Percentiles rank a stretch among this genome's conserved stretches.
Evolutionary conservation across 306 rosid genomes (phyloP).

Genomic region (Boehmeria nivea): DNA sequence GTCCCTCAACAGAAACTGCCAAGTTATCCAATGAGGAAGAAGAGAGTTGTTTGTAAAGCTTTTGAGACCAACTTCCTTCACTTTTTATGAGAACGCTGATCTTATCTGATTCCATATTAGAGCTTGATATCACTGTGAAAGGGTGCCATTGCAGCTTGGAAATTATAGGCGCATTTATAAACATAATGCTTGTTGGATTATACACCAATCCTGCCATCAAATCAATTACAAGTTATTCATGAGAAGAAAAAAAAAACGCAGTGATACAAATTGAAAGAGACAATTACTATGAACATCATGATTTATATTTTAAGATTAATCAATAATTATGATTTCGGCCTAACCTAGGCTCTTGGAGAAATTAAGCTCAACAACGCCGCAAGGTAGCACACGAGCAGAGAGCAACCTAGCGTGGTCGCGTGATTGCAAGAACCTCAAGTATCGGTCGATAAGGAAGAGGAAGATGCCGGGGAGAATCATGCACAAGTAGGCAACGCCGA

Average conservation of each 20-base stretch:
- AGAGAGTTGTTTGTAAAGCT: slow-evolving; percentile 42
- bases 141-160: slow-evolving; percentile 89
- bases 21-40: slow-evolving; percentile 38
- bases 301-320: too few species aligned
- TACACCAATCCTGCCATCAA: slow-evolving; percentile 39
- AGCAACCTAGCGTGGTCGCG: slow-evolving; percentile 27
- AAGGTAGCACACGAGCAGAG: slow-evolving; percentile 55
- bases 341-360: slow-evolving; percentile 47
- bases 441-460: slow-evolving; percentile 60
- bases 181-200: slow-evolving; percentile 57
- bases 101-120: slow-evolving; percentile 40
- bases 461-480: slow-evolving; percentile 58
- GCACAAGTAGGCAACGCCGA: slow-evolving; percentile 40
- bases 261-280: too few species aligned
- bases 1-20: slow-evolving; percentile 74
- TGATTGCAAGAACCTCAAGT: slow-evolving; percentile 57
- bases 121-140: slow-evolving; percentile 57
- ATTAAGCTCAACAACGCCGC: slow-evolving; percentile 44
- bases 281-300: too few species aligned
- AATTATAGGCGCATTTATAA: slow-evolving; percentile 54
- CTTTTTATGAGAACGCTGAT: slow-evolving; percentile 47
- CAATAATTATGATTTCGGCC: too few species aligned
- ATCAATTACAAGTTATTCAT: neutral
- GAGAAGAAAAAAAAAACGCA: too few species aligned
- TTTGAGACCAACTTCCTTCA: slow-evolving; percentile 58